phyloP scores from a whole-genome alignment of 192 early-diverging fungal species.

The Globomyces pollinis-pini region DNA sequence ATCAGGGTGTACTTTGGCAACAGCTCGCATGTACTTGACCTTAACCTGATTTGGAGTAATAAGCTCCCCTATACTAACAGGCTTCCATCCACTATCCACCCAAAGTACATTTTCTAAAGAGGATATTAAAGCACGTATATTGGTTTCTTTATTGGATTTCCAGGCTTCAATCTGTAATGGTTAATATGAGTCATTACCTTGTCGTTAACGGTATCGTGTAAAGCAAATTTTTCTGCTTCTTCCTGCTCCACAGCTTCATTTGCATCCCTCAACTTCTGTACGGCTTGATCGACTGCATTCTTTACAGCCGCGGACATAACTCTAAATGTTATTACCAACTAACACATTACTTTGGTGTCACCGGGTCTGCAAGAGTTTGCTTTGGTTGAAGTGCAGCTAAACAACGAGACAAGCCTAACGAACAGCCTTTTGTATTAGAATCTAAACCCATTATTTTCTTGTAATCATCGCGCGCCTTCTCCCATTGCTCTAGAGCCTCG shows the following conservation, averaged over 20 bases:
- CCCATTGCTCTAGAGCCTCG: constrained; percentile 77
- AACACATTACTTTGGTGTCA: background rate
- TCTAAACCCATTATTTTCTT: constrained; percentile 25
- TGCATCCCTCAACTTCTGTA: constrained; percentile 66
- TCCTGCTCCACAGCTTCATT: constrained; percentile 63
- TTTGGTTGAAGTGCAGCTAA: constrained; percentile 34
- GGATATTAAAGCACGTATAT: constrained; percentile 79
- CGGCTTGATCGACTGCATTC: constrained; percentile 42
- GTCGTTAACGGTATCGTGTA: constrained; percentile 73
- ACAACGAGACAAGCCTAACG: constrained; percentile 49
- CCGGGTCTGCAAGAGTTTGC: background rate
- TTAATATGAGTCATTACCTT: constrained; percentile 39
- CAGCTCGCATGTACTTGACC: constrained; percentile 85
- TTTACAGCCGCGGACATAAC: constrained; percentile 15
- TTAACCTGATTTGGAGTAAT: constrained; percentile 82
- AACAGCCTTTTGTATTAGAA: constrained; percentile 25
- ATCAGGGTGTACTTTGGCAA: constrained; percentile 89
- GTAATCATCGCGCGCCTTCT: constrained; percentile 51
- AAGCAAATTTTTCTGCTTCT: constrained; percentile 64
- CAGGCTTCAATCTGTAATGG: constrained; percentile 54
- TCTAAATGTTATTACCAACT: background rate
- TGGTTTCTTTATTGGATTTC: constrained; percentile 83
- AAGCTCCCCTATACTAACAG: constrained; percentile 75
- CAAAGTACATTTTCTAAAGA: constrained; percentile 72
- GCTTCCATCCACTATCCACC: constrained; percentile 64